A percentile compares a stretch with the other conserved stretches of the same genome.
Conservation (phyloP, 2,329 filamentous ascomycete genomes). For the Trichoderma sp. region DNA sequence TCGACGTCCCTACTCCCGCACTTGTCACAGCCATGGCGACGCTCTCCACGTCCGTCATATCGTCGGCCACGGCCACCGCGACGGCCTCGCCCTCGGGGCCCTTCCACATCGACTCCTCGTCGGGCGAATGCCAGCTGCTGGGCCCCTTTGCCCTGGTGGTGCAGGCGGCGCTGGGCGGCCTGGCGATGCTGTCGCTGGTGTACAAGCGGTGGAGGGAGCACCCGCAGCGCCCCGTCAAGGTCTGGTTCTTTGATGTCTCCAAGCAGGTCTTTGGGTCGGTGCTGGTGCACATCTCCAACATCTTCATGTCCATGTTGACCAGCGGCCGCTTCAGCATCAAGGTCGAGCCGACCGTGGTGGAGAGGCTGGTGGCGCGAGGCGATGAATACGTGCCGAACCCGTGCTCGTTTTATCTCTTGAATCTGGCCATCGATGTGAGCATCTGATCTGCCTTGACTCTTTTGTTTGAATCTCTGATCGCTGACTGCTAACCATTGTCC, state of each 20-base stretch:
- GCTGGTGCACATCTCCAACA: conserved; percentile 87
- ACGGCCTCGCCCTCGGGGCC: conserved; percentile 35
- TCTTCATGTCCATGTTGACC: conserved; percentile 95
- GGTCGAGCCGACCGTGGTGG: conserved; percentile 50
- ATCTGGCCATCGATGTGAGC: conserved; percentile 91
- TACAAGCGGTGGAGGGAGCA: conserved; percentile 92
- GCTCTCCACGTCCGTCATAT: conserved; percentile 28
- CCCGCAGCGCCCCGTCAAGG: conserved; percentile 88
- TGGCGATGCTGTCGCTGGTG: conserved; percentile 84
- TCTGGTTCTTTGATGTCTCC: conserved; percentile 97
- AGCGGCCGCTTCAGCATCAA: conserved; percentile 78
- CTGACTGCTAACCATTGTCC: background rate
- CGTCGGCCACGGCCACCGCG: conserved; percentile 32
- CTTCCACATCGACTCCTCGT: conserved; percentile 48
- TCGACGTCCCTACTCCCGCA: conserved; percentile 31
- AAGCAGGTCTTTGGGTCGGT: conserved; percentile 97
- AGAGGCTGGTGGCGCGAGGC: conserved; percentile 47
- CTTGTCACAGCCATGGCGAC: conserved; percentile 23
- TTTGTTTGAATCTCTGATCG: background rate
- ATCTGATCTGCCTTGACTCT: background rate
- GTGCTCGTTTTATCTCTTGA: conserved; percentile 94
- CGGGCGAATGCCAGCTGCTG: conserved; percentile 82
- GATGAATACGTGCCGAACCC: conserved; percentile 79
- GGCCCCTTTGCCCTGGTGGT: conserved; percentile 91
- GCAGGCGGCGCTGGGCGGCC: conserved; percentile 79